Percentiles rank a stretch among this genome's conserved stretches.
Conservation (phyloP, 1,284 basidiomycete genomes). For the Ustilago vetiveriae region DNA sequence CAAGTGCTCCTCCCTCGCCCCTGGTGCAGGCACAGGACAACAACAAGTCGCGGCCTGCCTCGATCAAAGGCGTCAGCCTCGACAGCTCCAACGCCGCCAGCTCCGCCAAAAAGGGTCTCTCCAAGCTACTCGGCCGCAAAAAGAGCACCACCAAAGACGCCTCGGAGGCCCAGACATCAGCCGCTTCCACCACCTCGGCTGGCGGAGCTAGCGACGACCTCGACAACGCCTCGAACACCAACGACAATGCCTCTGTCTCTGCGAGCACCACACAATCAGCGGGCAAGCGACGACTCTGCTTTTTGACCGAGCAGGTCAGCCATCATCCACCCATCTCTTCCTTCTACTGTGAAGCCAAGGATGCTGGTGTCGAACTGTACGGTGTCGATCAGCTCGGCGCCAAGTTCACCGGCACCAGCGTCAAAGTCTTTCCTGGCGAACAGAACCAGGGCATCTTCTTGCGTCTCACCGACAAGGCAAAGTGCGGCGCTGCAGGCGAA, state of each 20-base stretch:
- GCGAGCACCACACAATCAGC: conserved; percentile 18
- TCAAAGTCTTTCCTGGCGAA: conserved; percentile 73
- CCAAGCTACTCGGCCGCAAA: conserved; percentile 47
- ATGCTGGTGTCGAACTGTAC: conserved; percentile 57
- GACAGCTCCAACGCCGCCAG: conserved; percentile 19
- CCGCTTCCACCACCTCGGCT: conserved; percentile 4
- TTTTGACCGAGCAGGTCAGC: conserved; percentile 73
- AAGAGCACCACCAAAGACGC: conserved; percentile 26
- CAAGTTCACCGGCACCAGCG: conserved; percentile 62
- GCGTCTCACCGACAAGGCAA: conserved; percentile 50
- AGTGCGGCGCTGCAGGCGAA: conserved; percentile 53
- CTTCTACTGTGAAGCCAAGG: conserved; percentile 70
- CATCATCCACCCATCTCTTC: conserved; percentile 96
- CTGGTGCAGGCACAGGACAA: conserved; percentile 38
- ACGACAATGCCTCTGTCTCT: conserved; percentile 33
- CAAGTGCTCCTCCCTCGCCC: conserved; percentile 36
- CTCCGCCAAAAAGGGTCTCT: conserved; percentile 39
- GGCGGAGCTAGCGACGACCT: conserved; percentile 18
- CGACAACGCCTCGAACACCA: conserved; percentile 12
- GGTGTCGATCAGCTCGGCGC: conserved; percentile 88
- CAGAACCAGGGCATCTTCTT: conserved; percentile 79
- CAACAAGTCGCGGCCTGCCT: conserved; percentile 29
- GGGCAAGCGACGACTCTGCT: conserved; percentile 47
- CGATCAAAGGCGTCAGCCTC: conserved; percentile 28
- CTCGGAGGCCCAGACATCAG: conserved; percentile 14